Base-by-base conservation (phyloP, 768 basidiomycete genomes). In the Strobilomyces echinocephalus region DNA sequence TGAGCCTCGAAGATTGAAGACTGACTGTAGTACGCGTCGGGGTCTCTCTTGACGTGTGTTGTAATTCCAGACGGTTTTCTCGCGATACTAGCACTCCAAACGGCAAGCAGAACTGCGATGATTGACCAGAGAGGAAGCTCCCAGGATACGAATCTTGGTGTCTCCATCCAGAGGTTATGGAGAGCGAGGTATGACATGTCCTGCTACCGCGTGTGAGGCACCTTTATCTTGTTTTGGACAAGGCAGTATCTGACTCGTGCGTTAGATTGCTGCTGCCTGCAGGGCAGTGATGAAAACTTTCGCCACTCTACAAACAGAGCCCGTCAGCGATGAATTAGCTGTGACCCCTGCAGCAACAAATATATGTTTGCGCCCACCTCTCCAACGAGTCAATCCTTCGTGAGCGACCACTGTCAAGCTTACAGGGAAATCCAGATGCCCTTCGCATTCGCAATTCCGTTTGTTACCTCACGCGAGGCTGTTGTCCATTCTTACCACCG, bases 71-170 rank as follows among this genome's bases (percentile, higher is more conserved):
- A 26, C 16, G 24, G 15, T 6, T 49, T 54, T 34, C 38, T 31
- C 20, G 46, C 45, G 36, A 65, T 47, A 8, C 10, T 46, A 31
- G 58, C 30, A 8, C 63, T 64, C 63, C 63, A 64, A 34, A 63
- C 3, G 0, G 63, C 61, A 49, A 64, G 55, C 20, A 64, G 36
- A 36, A 60, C 26, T 2, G 55, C 58, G 8, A 63, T 38, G 9
- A 46, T 31, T 4, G 63, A 65, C 63, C 63, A 64, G 42, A 64
- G 55, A 43, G 45, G 50, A n/a, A 65, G 61, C 46, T 65, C 63
- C 54, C 53, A 42, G 18, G 58, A 43, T 11, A 28, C 14, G 12
- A 51, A 41, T 20, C 52, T 54, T 45, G n/a, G 40, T 50, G 39
- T 49, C 20, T 55, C 20, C 63, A 63, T 63, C 51, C 18, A n/a